A percentile compares a stretch with the other conserved stretches of the same genome.
Evolutionary conservation across 768 basidiomycete species (phyloP).

Genomic region (Roridomyces roridus): DNA sequence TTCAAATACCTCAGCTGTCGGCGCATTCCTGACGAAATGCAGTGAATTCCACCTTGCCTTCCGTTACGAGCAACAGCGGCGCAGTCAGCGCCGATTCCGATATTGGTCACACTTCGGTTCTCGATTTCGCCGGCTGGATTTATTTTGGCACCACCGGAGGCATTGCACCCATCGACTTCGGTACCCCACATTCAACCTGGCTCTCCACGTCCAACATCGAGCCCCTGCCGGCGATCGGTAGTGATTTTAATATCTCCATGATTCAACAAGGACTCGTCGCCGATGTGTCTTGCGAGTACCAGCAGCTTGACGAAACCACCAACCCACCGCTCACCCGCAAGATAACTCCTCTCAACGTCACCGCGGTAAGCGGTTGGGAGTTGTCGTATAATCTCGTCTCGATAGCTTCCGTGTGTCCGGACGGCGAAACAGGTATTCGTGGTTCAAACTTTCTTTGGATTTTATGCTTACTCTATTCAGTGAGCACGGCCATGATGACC

Average conservation of each 20-base stretch:
- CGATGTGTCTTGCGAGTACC: neutral
- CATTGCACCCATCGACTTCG: too few relatives aligned
- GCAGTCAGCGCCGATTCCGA: neutral
- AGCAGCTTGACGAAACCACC: neutral
- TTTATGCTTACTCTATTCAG: too few relatives aligned
- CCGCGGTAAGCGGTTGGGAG: too few relatives aligned
- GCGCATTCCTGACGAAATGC: too few relatives aligned
- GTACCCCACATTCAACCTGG: neutral
- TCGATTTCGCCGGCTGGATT: neutral
- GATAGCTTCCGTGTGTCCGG: too few relatives aligned
- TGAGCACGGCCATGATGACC: too few relatives aligned
- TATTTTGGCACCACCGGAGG: neutral
- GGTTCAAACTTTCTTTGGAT: too few relatives aligned
- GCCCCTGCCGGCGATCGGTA: neutral
- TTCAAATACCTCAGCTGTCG: too few relatives aligned
- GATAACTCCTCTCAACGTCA: too few relatives aligned
- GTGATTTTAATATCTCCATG: neutral
- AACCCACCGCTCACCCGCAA: neutral
- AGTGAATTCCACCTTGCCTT: too few relatives aligned
- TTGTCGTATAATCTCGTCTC: too few relatives aligned
- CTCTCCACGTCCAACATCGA: neutral
- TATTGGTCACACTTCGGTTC: neutral
- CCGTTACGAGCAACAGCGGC: neutral
- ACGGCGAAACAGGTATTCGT: too few relatives aligned
- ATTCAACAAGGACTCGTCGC: slow-evolving; percentile 1